Evolutionary conservation across 2,329 filamentous ascomycete species (phyloP), one percentile per base, ranked within the genome.

Genomic region (Purpureocillium takamizusanense): DNA sequence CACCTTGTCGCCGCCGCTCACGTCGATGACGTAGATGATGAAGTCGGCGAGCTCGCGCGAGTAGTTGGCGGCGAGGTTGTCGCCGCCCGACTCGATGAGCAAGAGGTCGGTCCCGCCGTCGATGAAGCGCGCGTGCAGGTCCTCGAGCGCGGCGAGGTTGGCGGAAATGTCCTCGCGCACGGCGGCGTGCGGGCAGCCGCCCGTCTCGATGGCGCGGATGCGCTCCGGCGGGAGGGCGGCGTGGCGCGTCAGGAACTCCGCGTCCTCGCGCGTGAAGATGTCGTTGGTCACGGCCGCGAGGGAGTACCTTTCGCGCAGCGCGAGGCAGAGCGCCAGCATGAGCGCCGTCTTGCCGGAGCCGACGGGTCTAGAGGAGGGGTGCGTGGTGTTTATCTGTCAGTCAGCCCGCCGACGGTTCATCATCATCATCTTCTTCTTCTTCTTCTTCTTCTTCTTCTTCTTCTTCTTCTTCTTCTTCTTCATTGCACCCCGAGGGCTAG

Each of bases 11-110:
- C 92, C 92, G 16, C 92, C 92, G 40, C 81, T 85, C 14, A 98
- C 92, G 62, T 98, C 92, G 51, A 98, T 97, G 23, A 98, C 92
- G 60, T 98, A 98, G 64, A 98, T 83, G 63, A 98, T 98, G 60
- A 85, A 98, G 62, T 98, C 92, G 2, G 92, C 92, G 48, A 98
- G 70, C 65, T 98, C 92, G 41, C 92, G 76, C 39, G 78, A 86
- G 72, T 98, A 98, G 69, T 98, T 98, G 4, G 92, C 92, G 0
- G 92, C 92, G 1, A 98, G 76, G 60, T 98, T 98, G 61, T 98
- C 92, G 41, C 92, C 92, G 33, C 92, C 92, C 14, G 81, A 88
- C 66, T 98, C 92, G 57, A 98, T 98, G 31, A 98, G 78, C 17
- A 98, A 74, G 16, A 98, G 62, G 56, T 97, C 86, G 0, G 88